A percentile compares a stretch with the other conserved stretches of the same genome.
phyloP scores from a whole-genome alignment of 2,329 filamentous ascomycete species.

The Neurospora sp. region DNA sequence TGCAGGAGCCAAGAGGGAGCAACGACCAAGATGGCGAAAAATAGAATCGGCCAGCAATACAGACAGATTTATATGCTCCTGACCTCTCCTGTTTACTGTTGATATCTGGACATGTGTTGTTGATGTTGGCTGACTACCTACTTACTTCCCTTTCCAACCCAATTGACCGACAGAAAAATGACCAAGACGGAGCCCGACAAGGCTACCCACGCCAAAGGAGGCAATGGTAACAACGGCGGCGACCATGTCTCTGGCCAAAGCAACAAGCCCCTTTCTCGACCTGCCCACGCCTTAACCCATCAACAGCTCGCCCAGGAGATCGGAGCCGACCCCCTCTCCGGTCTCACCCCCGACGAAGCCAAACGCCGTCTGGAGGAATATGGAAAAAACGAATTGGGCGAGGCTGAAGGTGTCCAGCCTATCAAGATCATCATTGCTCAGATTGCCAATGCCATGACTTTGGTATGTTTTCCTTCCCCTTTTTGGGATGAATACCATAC shows the following conservation, averaged over 20 bases:
- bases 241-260: conserved; percentile 31
- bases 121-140: no score
- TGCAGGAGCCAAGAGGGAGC: no score
- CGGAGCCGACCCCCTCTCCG: conserved; percentile 54
- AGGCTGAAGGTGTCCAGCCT: conserved; percentile 59
- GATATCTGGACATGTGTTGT: no score
- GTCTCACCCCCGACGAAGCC: conserved; percentile 53
- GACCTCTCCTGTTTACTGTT: no score
- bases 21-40: no score
- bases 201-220: conserved; percentile 2
- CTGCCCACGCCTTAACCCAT: conserved; percentile 52
- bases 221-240: background rate
- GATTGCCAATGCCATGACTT: conserved; percentile 68
- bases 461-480: conserved; percentile 34
- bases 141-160: no score
- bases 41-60: no score
- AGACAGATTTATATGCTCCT: no score
- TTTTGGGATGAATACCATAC: no score
- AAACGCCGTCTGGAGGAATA: conserved; percentile 47
- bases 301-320: conserved; percentile 54
- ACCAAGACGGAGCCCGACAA: conserved; percentile 17
- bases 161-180: conserved; percentile 6
- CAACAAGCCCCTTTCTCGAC: conserved; percentile 44
- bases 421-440: conserved; percentile 65
- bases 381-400: conserved; percentile 61